Evolutionary conservation across 1,284 basidiomycete species (phyloP).

Genomic region (Marasmius oreades): DNA sequence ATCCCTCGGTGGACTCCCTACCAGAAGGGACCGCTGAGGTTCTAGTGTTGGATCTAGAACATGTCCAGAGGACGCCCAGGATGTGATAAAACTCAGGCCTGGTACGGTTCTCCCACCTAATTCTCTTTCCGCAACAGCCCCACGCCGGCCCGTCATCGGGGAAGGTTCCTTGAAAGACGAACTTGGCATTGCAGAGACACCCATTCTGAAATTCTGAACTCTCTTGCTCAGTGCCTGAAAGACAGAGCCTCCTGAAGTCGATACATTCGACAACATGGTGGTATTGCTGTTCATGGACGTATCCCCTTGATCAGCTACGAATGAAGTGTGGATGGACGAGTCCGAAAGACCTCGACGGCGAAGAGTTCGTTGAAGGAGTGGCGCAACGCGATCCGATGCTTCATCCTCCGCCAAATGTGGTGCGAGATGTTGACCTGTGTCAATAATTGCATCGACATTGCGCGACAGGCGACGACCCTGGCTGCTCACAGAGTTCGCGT

Average conservation of each 20-base stretch:
- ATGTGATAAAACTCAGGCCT: conserved; percentile 2
- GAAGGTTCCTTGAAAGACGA: conserved; percentile 5
- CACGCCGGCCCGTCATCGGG: not conserved
- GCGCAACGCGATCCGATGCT: conserved; percentile 36
- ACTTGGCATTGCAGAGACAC: not conserved
- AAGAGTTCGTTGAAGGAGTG: conserved; percentile 64
- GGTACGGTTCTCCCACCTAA: not conserved
- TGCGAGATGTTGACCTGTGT: conserved; percentile 38
- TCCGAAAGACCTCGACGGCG: conserved; percentile 82
- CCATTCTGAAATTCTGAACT: conserved; percentile 42
- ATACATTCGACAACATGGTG: not conserved
- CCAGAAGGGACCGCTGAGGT: not conserved
- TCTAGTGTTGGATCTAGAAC: not conserved
- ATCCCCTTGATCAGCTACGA: conserved; percentile 48
- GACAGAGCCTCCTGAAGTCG: conserved; percentile 34
- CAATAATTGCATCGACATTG: conserved; percentile 77
- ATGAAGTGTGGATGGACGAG: conserved; percentile 86
- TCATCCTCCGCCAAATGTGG: conserved; percentile 30
- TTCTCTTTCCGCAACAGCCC: not conserved
- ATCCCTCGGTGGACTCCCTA: not conserved
- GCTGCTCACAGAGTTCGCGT: not conserved
- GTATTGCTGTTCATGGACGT: conserved; percentile 21
- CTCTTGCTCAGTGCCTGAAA: conserved; percentile 49
- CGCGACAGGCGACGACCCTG: conserved; percentile 42
- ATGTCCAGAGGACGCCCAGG: not conserved